These are phyloP conservation scores for Fusarium brevicatenulatum DNA, from an alignment of 2,329 filamentous ascomycete genomes.

Conservation along the genomic window DNA sequence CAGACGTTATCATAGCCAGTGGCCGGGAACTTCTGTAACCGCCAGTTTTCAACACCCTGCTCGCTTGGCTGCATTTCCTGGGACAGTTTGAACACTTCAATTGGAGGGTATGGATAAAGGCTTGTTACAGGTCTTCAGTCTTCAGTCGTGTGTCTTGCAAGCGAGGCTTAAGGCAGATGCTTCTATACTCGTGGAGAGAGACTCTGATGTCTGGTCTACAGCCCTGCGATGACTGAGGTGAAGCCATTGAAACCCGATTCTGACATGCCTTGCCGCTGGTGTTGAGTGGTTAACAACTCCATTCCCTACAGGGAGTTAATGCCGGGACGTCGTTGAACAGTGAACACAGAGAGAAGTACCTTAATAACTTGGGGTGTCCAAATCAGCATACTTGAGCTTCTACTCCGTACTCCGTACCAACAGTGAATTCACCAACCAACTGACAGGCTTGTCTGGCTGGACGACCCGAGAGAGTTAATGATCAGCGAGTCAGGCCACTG, in stretches of 20 bases:
- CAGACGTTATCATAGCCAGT: neutral
- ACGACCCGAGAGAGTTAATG: neutral
- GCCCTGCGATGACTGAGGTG: rapidly evolving
- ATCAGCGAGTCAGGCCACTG: neutral
- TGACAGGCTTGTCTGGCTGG: neutral
- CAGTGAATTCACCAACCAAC: neutral
- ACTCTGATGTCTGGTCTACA: rapidly evolving
- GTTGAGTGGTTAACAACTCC: neutral
- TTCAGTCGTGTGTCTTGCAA: neutral
- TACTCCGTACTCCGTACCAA: neutral
- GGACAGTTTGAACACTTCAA: neutral
- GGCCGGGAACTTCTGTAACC: neutral
- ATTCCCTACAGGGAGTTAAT: rapidly evolving
- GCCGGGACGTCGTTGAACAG: rapidly evolving
- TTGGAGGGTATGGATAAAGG: neutral
- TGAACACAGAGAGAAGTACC: rapidly evolving
- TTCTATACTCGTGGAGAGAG: rapidly evolving
- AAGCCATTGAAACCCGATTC: neutral
- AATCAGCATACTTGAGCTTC: no score
- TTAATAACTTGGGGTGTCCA: no score
- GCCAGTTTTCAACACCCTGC: neutral
- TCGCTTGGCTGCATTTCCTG: neutral
- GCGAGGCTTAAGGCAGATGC: neutral
- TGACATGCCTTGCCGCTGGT: no score
- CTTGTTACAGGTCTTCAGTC: neutral